phyloP scores from a whole-genome alignment of 192 early-diverging fungal genomes.

The Coemansia sp. region DNA sequence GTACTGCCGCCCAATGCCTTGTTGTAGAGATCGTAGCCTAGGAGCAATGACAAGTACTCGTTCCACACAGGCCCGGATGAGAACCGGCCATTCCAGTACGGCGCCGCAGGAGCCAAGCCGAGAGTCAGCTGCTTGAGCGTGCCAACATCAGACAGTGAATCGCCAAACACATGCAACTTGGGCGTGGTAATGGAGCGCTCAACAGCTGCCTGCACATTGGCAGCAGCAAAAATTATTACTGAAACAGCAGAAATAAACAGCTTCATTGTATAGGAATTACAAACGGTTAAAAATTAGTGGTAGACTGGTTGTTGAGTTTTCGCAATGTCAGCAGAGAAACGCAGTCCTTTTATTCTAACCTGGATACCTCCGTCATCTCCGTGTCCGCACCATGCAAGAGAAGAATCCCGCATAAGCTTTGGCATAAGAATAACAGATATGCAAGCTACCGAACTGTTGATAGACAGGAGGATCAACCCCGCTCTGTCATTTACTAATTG shows the following conservation, averaged over 20 bases:
- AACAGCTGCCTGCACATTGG: conserved; percentile 11
- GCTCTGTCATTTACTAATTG: no score
- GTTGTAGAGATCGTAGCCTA: conserved; percentile 29
- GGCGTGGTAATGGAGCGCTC: conserved; percentile 8
- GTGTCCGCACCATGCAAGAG: not conserved
- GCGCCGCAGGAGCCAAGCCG: conserved; percentile 17
- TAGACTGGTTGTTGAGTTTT: not conserved
- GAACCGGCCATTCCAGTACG: conserved; percentile 44
- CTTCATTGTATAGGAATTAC: conserved; percentile 5
- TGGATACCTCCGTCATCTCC: not conserved
- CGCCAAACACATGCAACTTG: conserved; percentile 30
- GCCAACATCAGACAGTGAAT: conserved; percentile 38
- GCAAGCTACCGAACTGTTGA: not conserved
- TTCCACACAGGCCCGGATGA: conserved; percentile 41
- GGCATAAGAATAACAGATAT: not conserved
- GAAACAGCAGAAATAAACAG: conserved; percentile 12
- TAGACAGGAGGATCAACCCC: not conserved
- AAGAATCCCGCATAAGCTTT: not conserved
- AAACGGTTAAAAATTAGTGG: not conserved
- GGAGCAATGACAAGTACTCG: conserved; percentile 26
- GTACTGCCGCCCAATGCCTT: conserved; percentile 39
- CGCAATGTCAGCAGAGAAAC: no score
- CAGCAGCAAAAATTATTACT: not conserved
- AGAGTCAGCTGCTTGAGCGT: conserved; percentile 33
- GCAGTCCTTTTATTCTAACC: not conserved